Base-by-base conservation (phyloP, 192 early-diverging fungal genomes). In the Thamnidium elegans region DNA sequence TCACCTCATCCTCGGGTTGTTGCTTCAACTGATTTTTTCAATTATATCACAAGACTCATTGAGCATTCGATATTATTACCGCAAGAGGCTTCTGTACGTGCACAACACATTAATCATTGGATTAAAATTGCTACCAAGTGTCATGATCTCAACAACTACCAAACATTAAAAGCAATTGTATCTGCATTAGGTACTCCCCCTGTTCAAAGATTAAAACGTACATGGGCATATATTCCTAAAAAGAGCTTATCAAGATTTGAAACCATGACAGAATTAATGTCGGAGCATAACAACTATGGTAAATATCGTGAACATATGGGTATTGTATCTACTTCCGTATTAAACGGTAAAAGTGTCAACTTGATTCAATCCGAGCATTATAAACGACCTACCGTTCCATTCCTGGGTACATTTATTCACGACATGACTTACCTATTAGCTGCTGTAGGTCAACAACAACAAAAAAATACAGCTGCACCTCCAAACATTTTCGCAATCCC, bases 401-500 rank as follows among this genome's bases (percentile, higher is more conserved):
- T 87, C 70, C 54, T 92, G 17, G 90, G 90, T n/a, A 79, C 88
- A 4, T 85, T 88, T 69, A 86, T 90, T 34, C 88, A 90, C 65
- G 90, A 92, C 58, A 78, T 86, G 34, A 89, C 89, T 0, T 92
- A 90, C 68, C 69, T 91, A 43, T 56, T 86, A 9, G 87, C 87
- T 0, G 80, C 84, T 4, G 75, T 81, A 32, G 89, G 87, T 50
- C 82, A 82, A 10, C 14, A 44, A 32, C 15, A 50, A 23, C 45
- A 42, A 21, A 34, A 36, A 55, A 45, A 21, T 23, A 60, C 26
- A 80, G 58, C 84, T 84, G 42, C 73, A 89, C 15, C 73, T 87
- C 30, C 69, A 78, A 62, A 74, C 78, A 1, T 75, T 90, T 50
- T 23, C 52, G 46, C 26, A 73, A 17, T 83, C 82, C 77, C 69